Conservation (phyloP, 2,329 filamentous ascomycete genomes). For the Salinomyces thailandicus region DNA sequence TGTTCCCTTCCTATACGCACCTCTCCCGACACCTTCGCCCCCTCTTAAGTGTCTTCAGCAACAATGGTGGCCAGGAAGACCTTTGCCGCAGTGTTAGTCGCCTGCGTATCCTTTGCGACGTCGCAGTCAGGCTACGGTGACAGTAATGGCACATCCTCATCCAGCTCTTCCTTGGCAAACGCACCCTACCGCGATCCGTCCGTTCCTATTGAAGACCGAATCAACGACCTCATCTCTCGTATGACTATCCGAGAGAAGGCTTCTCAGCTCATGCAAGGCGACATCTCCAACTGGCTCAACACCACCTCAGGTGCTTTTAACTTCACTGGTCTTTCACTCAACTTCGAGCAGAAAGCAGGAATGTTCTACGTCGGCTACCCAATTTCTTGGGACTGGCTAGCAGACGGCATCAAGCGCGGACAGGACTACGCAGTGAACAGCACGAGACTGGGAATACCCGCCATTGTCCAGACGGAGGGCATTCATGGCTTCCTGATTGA, state of each 20-base stretch:
- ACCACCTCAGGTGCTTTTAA: constrained; percentile 58
- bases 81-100: not conserved
- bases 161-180: constrained; percentile 21
- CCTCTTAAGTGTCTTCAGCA: no score
- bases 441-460: constrained; percentile 59
- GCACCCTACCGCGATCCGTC: constrained; percentile 44
- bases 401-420: constrained; percentile 50
- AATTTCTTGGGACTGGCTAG: constrained; percentile 52
- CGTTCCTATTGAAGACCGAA: constrained; percentile 52
- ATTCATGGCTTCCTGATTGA: constrained; percentile 62
- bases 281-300: constrained; percentile 65
- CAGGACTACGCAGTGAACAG: constrained; percentile 61
- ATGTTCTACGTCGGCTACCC: constrained; percentile 63
- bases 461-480: constrained; percentile 62
- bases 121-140: not conserved
- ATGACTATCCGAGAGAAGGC: constrained; percentile 70
- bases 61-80: not conserved
- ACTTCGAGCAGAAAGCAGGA: constrained; percentile 55
- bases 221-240: constrained; percentile 55
- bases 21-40: no score
- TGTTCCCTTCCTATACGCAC: not conserved
- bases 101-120: not conserved
- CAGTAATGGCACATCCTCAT: not conserved
- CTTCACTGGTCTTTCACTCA: constrained; percentile 53
- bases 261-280: constrained; percentile 52